phyloP scores from a whole-genome alignment of 768 basidiomycete genomes.

The Russula vinacea region DNA sequence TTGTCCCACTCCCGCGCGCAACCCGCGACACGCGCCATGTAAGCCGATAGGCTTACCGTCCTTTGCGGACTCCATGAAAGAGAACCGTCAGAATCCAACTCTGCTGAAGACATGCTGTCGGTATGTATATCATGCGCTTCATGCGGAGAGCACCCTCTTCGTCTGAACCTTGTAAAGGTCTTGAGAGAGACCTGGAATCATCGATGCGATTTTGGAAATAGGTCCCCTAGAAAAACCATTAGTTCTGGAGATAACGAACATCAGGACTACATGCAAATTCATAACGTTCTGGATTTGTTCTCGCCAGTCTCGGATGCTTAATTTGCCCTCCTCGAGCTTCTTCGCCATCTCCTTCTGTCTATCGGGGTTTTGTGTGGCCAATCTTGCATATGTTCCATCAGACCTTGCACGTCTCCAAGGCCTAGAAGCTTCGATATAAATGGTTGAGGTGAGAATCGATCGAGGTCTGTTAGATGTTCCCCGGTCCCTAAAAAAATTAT shows the following conservation, averaged over 20 bases:
- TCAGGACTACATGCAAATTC: constrained; percentile 73
- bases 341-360: constrained; percentile 98
- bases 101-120: constrained; percentile 91
- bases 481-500: constrained; percentile 99
- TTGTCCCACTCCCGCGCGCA: constrained; percentile 90
- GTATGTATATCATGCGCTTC: constrained; percentile 99
- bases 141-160: constrained; percentile 88
- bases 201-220: constrained; percentile 94
- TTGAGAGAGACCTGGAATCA: constrained; percentile 96
- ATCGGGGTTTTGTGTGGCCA: constrained; percentile 90
- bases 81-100: constrained; percentile 93
- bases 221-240: constrained; percentile 70
- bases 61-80: constrained; percentile 84
- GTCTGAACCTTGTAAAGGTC: constrained; percentile 89
- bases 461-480: constrained; percentile 96
- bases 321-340: constrained; percentile 94
- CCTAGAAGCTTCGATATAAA: constrained; percentile 97
- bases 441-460: constrained; percentile 91
- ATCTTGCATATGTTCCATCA: constrained; percentile 99
- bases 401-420: constrained; percentile 92
- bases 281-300: constrained; percentile 97
- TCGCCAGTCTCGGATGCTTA: constrained; percentile 95
- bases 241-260: constrained; percentile 23
- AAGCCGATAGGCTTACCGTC: constrained; percentile 80
- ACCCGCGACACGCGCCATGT: constrained; percentile 90